Base-by-base conservation (phyloP, 345 rosid species). In the Populus pruinosa region DNA sequence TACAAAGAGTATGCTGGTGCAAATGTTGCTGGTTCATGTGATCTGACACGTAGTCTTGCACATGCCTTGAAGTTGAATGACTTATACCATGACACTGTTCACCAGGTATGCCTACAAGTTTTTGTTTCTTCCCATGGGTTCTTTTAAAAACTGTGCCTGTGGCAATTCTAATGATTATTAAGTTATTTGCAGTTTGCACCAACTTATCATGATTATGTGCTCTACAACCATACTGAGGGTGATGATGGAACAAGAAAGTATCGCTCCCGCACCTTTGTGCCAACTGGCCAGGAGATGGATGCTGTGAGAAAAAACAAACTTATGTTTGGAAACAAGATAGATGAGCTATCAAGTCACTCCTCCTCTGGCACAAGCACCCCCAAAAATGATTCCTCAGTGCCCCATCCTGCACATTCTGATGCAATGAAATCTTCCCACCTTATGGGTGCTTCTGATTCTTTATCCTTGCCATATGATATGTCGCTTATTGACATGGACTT, bases 1-100 rank as follows among this genome's bases (percentile, higher is more conserved):
- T 96, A 96, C 89, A 96, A 90, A 84, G 98, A 96, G 87, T 96
- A 94, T 85, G 97, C 98, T 29, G 97, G 92, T 67, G 98, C 99
- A 62, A 96, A 94, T 87, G 88, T 94, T 74, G 92, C 92, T 31
- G 90, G 91, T 31, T 77, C 91, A 68, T 87, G 80, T 77, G 91
- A 91, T 86, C 91, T 96, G 35, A 82, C 97, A 8, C 87, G 84
- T 77, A 96, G 97, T 82, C 91, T 96, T 18, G 90, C 90, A 11
- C 98, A 96, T 88, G 99, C 98, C 75, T 76, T 94, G 78, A 91
- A 89, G 81, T 86, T 96, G 76, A 96, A 91, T 82, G 99, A 96
- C 83, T 90, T 96, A 78, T 96, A 96, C 81, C 98, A 96, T 77
- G 99, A 94, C 75, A 96, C 98, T 33, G 95, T 96, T 84, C 99